phyloP scores from a whole-genome alignment of 768 basidiomycete genomes.

The Bullera alba region DNA sequence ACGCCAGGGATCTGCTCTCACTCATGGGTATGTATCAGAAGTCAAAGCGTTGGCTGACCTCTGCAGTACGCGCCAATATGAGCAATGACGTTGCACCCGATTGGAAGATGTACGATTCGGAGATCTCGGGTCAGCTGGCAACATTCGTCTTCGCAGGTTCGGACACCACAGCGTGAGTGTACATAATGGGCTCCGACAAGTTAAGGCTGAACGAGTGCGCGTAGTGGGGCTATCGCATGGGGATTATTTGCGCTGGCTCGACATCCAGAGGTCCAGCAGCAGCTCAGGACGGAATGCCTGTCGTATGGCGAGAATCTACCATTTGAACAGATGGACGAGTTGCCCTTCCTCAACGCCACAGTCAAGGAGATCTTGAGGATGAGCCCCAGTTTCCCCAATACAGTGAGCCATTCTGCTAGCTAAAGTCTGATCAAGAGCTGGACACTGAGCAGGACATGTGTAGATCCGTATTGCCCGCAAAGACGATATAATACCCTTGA shows the following conservation, averaged over 20 bases:
- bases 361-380: constrained; percentile 22
- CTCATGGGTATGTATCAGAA: constrained; percentile 15
- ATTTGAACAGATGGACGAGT: constrained; percentile 17
- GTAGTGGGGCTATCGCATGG: constrained; percentile 18
- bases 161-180: constrained; percentile 23
- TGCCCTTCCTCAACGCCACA: constrained; percentile 21
- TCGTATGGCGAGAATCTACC: constrained; percentile 15
- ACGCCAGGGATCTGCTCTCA: constrained; percentile 15
- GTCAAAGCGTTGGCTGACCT: background rate
- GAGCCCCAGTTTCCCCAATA: constrained; percentile 20
- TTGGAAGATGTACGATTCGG: constrained; percentile 18
- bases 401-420: constrained; percentile 8
- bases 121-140: constrained; percentile 21
- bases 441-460: too few species aligned
- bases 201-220: background rate
- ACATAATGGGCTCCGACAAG: background rate
- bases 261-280: constrained; percentile 8
- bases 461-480: constrained; percentile 20
- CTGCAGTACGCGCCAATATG: constrained; percentile 15
- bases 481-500: constrained; percentile 25
- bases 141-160: constrained; percentile 29
- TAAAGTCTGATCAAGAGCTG: background rate
- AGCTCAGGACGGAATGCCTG: constrained; percentile 15
- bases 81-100: constrained; percentile 6
- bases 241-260: constrained; percentile 11